phyloP scores from a whole-genome alignment of 1,284 basidiomycete genomes.

The Leccinum fuscescens region DNA sequence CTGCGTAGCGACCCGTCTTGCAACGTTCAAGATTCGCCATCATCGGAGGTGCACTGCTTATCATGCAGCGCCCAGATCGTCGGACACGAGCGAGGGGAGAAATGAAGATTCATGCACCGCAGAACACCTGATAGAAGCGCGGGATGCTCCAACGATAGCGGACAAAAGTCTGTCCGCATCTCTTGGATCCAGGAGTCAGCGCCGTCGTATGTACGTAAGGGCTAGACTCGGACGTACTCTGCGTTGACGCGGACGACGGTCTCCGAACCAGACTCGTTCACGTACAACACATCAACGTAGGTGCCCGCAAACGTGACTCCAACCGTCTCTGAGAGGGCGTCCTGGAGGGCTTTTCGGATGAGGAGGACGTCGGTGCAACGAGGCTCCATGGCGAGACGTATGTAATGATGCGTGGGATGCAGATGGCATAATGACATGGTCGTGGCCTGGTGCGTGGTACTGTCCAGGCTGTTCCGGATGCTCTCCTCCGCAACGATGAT shows the following conservation, averaged over 20 bases:
- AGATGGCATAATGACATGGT: conserved; percentile 22
- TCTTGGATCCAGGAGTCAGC: conserved; percentile 24
- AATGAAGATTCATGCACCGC: conserved; percentile 41
- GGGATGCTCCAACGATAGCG: conserved; percentile 34
- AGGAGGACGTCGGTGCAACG: conserved; percentile 36
- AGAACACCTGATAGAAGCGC: conserved; percentile 33
- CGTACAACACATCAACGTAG: conserved; percentile 43
- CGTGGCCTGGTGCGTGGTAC: conserved; percentile 1
- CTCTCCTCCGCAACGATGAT: background rate
- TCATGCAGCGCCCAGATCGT: conserved; percentile 5
- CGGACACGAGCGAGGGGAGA: conserved; percentile 37
- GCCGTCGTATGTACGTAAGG: background rate
- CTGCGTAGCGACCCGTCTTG: background rate
- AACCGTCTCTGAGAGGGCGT: conserved; percentile 42
- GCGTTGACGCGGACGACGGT: conserved; percentile 37
- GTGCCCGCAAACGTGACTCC: conserved; percentile 39
- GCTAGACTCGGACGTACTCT: conserved; percentile 18
- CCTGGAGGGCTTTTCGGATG: conserved; percentile 43
- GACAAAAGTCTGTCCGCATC: conserved; percentile 42
- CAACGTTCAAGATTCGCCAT: conserved; percentile 12
- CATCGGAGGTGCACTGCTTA: conserved; percentile 7
- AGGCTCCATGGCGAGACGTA: conserved; percentile 36
- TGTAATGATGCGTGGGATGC: conserved; percentile 36
- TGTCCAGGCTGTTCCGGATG: background rate
- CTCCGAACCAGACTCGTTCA: conserved; percentile 31